Evolutionary conservation across 1,139 yeast genomes (phyloP).

Genomic region (Pichia sp.): DNA sequence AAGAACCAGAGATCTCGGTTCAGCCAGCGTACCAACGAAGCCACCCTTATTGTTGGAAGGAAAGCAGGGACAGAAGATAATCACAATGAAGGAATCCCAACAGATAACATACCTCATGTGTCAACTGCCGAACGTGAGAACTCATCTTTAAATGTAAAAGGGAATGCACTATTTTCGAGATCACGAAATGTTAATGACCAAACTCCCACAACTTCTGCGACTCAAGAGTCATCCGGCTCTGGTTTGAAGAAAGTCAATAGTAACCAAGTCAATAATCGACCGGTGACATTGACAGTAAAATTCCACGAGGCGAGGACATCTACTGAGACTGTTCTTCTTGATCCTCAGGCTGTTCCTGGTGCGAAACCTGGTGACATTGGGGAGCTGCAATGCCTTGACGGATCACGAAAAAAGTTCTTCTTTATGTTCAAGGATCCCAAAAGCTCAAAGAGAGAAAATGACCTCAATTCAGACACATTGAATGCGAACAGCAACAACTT

Average conservation of each 20-base stretch:
- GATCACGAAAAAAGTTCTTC: constrained; percentile 31
- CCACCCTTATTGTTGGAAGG: constrained; percentile 26
- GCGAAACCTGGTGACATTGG: constrained; percentile 69
- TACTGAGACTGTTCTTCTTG: constrained; percentile 54
- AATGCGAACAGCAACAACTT: background rate
- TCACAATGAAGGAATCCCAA: background rate
- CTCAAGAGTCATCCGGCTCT: no score
- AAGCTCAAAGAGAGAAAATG: no score
- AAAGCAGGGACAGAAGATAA: constrained; percentile 1
- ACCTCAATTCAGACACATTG: background rate
- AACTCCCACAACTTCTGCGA: no score
- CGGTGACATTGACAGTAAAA: constrained; percentile 50
- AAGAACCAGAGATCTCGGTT: constrained; percentile 20
- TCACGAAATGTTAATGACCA: no score
- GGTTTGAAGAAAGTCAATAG: no score
- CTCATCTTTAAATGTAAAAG: no score
- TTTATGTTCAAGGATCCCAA: constrained; percentile 38
- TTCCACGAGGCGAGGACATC: constrained; percentile 67
- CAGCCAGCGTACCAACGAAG: constrained; percentile 26
- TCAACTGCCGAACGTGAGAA: no score
- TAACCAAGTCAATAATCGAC: constrained; percentile 19
- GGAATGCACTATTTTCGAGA: no score
- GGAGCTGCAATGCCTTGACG: constrained; percentile 44
- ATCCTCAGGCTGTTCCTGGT: constrained; percentile 49
- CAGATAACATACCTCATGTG: no score